Base-by-base conservation (phyloP, 2,329 filamentous ascomycete species). In the Aspergillus aculeatinus region DNA sequence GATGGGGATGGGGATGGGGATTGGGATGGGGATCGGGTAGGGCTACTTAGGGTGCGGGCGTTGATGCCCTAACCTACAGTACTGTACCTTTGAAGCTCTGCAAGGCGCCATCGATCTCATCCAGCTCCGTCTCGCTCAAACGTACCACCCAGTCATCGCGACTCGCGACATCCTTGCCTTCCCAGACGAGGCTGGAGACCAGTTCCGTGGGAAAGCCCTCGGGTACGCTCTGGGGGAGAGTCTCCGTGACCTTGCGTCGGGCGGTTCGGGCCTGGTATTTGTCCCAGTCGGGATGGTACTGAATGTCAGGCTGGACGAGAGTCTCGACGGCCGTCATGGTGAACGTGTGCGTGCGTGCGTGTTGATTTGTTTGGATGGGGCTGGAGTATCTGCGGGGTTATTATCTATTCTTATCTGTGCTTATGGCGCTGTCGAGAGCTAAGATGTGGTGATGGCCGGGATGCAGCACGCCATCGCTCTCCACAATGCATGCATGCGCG, bases 141-240 rank as follows among this genome's bases (percentile, higher is more conserved):
- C 71, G 65, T 52, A 75, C 75, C 2, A 72, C 72, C 75, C 78
- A 81, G 55, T 81, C 68, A 62, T 76, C 77, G 3, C 67, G 67
- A 1, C 63, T 60, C 6, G 64, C 67, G 11, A 81, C 66, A 6
- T 74, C 72, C 25, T 72, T 71, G 4, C 77, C 79, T 48, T 81
- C 77, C 80, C 80, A 82, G 1, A 81, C 80, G 2, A 82, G 70
- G 4, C 77, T 70, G 1, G 77, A 79, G 4, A 70, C 62, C 2
- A 82, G 62, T 47, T 76, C 59, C 21, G 63, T 31, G 0, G 80
- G 79, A 63, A 80, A 82, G 0, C 76, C 78, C 1, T 64, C 54
- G 0, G 80, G 80, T 0, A 82, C 67, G 4, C 63, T 53, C 11
- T 55, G 58, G 2, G 53, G 12, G 2, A 72, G 58, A 2, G 53